phyloP scores from a whole-genome alignment of 108 stramenopile species.

The Parmales sp. region DNA sequence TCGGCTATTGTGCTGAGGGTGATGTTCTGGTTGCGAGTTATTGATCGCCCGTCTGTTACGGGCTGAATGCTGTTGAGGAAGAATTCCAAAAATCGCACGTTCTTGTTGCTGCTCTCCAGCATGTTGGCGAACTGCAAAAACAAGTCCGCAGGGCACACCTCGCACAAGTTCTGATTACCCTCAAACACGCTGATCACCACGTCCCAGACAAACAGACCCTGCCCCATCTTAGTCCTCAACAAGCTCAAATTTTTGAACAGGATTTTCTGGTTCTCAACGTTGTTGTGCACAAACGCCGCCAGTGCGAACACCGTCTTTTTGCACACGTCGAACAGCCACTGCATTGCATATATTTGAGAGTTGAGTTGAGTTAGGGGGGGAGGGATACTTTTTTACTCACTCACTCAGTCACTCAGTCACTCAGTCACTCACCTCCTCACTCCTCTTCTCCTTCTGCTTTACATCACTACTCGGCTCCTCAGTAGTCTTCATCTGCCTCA shows the following conservation, averaged over 20 bases:
- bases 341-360: too few species aligned
- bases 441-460: neutral
- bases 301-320: neutral
- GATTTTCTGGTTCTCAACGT: neutral
- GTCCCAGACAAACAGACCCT: neutral
- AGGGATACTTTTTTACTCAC: too few species aligned
- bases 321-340: slow-evolving; percentile 5
- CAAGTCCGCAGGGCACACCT: neutral
- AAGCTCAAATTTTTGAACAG: neutral
- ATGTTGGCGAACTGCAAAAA: neutral
- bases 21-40: neutral
- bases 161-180: neutral
- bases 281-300: neutral
- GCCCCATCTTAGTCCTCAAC: neutral
- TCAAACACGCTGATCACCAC: slow-evolving; percentile 3
- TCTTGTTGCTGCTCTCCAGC: neutral
- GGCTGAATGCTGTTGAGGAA: neutral
- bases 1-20: neutral
- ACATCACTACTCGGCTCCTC: neutral
- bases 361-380: too few species aligned
- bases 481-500: neutral
- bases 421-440: too few species aligned
- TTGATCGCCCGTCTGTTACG: neutral
- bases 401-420: too few species aligned
- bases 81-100: neutral